A percentile compares a stretch with the other conserved stretches of the same genome.
Evolutionary conservation across 1,284 basidiomycete species (phyloP).

Genomic region (Cutaneotrichosporon spelunceum): DNA sequence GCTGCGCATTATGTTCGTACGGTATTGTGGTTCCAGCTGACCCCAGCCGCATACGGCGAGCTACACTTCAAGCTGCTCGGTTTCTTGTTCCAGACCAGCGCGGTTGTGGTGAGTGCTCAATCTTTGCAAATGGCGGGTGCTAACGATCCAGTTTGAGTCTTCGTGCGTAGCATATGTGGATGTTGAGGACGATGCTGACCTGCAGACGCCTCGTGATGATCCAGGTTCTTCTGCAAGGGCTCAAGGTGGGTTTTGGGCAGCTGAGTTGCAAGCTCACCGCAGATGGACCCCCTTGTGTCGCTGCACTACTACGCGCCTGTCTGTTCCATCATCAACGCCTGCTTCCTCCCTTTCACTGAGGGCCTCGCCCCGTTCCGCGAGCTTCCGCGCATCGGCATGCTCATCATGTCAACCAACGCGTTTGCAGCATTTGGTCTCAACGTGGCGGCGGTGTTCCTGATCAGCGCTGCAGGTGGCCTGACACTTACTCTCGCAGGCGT

Average conservation of each 20-base stretch:
- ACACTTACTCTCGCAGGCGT: slow-evolving; percentile 92
- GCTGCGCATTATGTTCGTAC: slow-evolving; percentile 77
- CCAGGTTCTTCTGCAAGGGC: slow-evolving; percentile 56
- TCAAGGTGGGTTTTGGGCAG: slow-evolving; percentile 34
- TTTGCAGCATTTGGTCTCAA: slow-evolving; percentile 87
- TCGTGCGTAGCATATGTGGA: slow-evolving; percentile 21
- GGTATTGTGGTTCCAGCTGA: not conserved
- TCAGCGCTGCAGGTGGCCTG: slow-evolving; percentile 80
- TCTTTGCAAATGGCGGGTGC: not conserved
- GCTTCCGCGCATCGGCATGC: slow-evolving; percentile 65
- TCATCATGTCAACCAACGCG: slow-evolving; percentile 77
- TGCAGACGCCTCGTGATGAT: slow-evolving; percentile 78
- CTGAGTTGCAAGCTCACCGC: not conserved
- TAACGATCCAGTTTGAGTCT: slow-evolving; percentile 42
- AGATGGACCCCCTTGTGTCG: slow-evolving; percentile 95
- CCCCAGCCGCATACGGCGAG: slow-evolving; percentile 64
- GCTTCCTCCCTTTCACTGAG: slow-evolving; percentile 82
- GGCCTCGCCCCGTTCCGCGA: slow-evolving; percentile 82
- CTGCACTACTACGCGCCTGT: slow-evolving; percentile 91
- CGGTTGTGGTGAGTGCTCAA: slow-evolving; percentile 57
- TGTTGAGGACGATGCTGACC: slow-evolving; percentile 30
- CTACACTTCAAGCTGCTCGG: slow-evolving; percentile 78
- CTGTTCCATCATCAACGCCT: slow-evolving; percentile 82
- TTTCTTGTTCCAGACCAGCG: slow-evolving; percentile 76
- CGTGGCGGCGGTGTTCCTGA: slow-evolving; percentile 86